These are phyloP conservation scores for Umbelopsis sp. DNA, from an alignment of 192 early-diverging fungal genomes.

Conservation along the genomic window DNA sequence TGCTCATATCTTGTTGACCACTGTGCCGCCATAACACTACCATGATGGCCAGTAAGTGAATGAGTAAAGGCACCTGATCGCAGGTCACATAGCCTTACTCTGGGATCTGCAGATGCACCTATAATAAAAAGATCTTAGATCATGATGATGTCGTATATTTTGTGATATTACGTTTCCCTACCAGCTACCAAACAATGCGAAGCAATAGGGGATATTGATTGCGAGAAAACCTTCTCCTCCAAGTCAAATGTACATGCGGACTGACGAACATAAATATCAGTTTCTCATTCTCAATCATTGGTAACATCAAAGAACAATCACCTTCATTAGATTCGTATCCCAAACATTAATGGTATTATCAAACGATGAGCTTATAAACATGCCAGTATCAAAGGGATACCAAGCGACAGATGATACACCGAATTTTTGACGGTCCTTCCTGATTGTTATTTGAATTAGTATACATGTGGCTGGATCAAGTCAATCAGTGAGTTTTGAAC, in stretches of 20 bases:
- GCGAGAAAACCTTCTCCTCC: constrained; percentile 66
- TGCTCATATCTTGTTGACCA: constrained; percentile 82
- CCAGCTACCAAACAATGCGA: constrained; percentile 77
- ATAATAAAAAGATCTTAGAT: neutral
- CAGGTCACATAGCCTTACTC: constrained; percentile 83
- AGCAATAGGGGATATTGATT: constrained; percentile 78
- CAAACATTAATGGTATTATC: constrained; percentile 80
- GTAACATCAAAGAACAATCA: constrained; percentile 27
- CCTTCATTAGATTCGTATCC: constrained; percentile 78
- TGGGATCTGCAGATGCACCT: constrained; percentile 68
- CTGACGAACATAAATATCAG: constrained; percentile 19
- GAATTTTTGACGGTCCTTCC: constrained; percentile 59
- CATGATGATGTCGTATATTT: neutral
- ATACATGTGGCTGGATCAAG: neutral
- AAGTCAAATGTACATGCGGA: constrained; percentile 72
- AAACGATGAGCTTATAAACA: constrained; percentile 81
- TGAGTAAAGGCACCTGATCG: constrained; percentile 59
- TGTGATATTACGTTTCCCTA: constrained; percentile 28
- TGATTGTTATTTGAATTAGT: constrained; percentile 1
- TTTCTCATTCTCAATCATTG: neutral
- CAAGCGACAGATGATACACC: constrained; percentile 73
- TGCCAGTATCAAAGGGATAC: constrained; percentile 84
- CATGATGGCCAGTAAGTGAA: constrained; percentile 63
- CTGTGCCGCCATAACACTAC: constrained; percentile 55
- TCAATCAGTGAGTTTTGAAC: neutral